Base-by-base conservation (phyloP, 208 protist genomes). In the Leishmania tropica region DNA sequence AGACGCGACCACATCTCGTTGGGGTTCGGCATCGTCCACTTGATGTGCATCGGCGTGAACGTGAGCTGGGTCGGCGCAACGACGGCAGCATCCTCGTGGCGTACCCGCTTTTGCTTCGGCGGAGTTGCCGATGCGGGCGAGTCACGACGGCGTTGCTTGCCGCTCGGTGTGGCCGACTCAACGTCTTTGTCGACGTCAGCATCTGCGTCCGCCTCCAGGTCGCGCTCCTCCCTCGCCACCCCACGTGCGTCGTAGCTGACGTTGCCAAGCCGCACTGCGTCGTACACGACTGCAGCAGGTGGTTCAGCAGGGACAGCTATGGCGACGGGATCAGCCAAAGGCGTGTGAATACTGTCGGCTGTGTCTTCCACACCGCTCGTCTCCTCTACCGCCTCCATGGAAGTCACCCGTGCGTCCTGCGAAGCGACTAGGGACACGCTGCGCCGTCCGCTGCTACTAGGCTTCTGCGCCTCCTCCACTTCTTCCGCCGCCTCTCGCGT, bases 1-100 rank as follows among this genome's bases (percentile, higher is more conserved):
- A 82, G 78, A 40, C 35, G 58, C 67, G 42, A 40, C 35, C 64
- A 56, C 6, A 83, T 65, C 3, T 67, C 74, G 53, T 83, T 86
- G 1, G 81, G 84, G 67, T 86, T 85, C 35, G 86, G 75, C 91
- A 95, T 94, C 10, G 65, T 80, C 92, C 94, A 97, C 56, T 90
- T 89, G 83, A 90, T 88, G 76, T 97, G 91, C 24, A 88, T 88
- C 3, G 73, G 51, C 17, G 92, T 93, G 76, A 94, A 92, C 31
- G 71, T 80, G 47, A 97, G 73, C 53, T 75, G 77, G 45, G 76
- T 40, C 4, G 78, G 28, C 60, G 8, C 70, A 3, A 53, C 40
- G 42, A 80, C 81, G n/a, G 53, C 77, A 37, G 51, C 19, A 17
- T 58, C 48, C 31, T 74, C 70, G 45, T 40, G 40, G 45, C 45